Base-by-base conservation (phyloP, 148 eudicot species). In the Rhododendron mucronatum region DNA sequence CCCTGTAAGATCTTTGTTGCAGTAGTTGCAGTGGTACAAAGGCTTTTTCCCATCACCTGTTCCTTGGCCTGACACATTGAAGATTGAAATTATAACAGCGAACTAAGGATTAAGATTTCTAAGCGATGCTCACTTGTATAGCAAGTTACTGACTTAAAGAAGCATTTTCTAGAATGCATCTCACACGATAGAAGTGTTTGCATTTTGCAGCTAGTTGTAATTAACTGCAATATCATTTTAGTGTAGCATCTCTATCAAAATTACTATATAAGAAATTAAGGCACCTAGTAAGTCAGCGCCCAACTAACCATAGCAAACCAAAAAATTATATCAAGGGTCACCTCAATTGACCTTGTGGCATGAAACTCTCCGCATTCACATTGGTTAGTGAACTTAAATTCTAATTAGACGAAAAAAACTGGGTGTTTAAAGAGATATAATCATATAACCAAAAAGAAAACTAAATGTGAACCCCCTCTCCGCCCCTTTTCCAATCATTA, bases 21-120 rank as follows among this genome's bases (percentile, higher is more conserved):
- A 94, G 78, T 94, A 94, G 87, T 94, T 94, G 88, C 95, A 94
- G 73, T 94, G 96, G 84, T 93, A 94, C 80, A 91, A 89, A 39
- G 95, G 94, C 88, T 82, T 92, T 83, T 94, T 91, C 76, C 94
- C 94, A 75, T 92, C 94, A 39, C 88, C 88, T 75, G 90, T 78
- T 80, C 92, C 94, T 85, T 90, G 91, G 80, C 92, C 94, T 92
- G 59, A 75, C 35, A 37, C 61, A 82, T 30, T 69, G 59, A 81
- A 61, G 47, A 77, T 0, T 20, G 65, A 47, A 78, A 63, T n/a
- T 18, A 47, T 28, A 87, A 83, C 78, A 30, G 79, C 21, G 47
- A 35, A 48, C 15, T 53, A 73, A 35, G 18, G 44, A 47, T 12
- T 51, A 81, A 50, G 30, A 71, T 51, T n/a, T 74, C 57, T 75